Evolutionary conservation across 441 rosid species (phyloP).

Genomic region (Pelargonium exstipulatum): DNA sequence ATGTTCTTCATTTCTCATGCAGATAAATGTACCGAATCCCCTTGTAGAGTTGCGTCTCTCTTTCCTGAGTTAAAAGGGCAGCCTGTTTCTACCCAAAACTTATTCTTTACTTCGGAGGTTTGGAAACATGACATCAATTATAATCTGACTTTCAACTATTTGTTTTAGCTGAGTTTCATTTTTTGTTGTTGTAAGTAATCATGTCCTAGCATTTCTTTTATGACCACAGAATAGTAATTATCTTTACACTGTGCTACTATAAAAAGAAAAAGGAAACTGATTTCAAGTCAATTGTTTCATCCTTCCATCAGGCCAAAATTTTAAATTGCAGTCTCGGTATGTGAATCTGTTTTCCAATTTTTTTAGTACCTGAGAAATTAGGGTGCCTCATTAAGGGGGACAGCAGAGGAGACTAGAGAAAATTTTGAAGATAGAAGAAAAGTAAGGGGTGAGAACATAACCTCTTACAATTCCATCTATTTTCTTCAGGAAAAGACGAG

Average conservation of each 20-base stretch:
- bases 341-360: background rate
- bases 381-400: no score
- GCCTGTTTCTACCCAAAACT: slow-evolving; percentile 27
- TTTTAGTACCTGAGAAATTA: no score
- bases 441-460: background rate
- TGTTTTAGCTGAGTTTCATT: background rate
- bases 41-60: slow-evolving; percentile 30
- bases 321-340: background rate
- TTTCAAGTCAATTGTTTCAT: background rate
- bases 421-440: background rate
- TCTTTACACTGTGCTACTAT: background rate
- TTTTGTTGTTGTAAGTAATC: background rate
- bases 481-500: no score
- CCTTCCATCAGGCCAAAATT: background rate
- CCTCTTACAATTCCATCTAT: background rate
- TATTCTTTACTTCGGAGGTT: slow-evolving; percentile 44
- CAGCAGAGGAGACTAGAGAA: background rate
- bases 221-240: background rate
- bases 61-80: slow-evolving; percentile 26
- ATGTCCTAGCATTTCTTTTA: background rate
- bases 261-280: background rate
- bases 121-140: slow-evolving; percentile 17
- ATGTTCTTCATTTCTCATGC: slow-evolving; percentile 20
- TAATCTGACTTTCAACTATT: background rate
- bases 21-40: slow-evolving; percentile 36